Base-by-base conservation (phyloP, 352 stramenopile genomes). In the Pythium aristosporum region DNA sequence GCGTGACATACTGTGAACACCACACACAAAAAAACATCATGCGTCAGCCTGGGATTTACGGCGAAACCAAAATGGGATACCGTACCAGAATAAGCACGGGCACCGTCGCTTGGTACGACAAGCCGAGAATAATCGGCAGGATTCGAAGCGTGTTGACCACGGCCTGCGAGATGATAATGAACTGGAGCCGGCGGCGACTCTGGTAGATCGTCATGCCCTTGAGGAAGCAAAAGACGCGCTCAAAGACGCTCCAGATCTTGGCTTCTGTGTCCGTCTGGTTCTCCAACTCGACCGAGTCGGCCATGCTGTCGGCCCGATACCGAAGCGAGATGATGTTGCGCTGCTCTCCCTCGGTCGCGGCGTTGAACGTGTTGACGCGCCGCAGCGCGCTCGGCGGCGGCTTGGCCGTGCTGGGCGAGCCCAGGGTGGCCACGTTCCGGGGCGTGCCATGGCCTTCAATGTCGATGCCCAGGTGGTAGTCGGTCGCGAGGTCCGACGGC, bases 161-260 rank as follows among this genome's bases (percentile, higher is more conserved):
- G 0, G 84, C 80, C 62, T 96, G 87, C 49, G 82, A 92, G 50
- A 96, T 82, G 57, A 96, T 96, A 37, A 89, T 90, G 63, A 94
- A 92, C 75, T 94, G 92, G 48, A 96, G 77, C 7, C 82, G 77
- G 13, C 83, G 75, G 16, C 87, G 77, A 20, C 75, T 79, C 71
- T 94, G 79, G 77, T 94, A 96, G 65, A 96, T 92, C 34, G 87
- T 94, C 80, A 94, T 92, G 68, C 80, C 80, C 61, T 94, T 94
- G 20, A 96, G 73, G 58, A 96, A 96, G 71, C 85, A 94, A 54
- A 96, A 96, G 32, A 94, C 73, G 48, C 79, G 65, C 72, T 96
- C 87, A 59, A 96, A 88, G 30, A 91, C 63, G 63, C 82, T 87
- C 80, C 83, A 96, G 6, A 94, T 71, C 44, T 83, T 87, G 9